Percentiles rank a stretch among this genome's conserved stretches.
Evolutionary conservation across 116 monocot genomes (phyloP).

Genomic region (Zostera marina): DNA sequence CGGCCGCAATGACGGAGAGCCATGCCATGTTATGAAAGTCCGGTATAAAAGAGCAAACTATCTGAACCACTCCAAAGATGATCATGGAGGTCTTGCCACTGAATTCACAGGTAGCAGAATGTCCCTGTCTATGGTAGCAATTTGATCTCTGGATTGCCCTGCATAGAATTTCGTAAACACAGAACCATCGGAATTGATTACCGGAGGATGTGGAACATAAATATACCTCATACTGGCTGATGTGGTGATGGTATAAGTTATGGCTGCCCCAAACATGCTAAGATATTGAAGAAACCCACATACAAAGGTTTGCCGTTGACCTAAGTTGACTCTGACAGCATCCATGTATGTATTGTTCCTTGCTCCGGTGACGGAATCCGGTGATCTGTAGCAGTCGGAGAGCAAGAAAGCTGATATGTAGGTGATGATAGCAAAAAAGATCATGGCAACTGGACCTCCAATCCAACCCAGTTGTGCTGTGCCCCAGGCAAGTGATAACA

Average conservation of each 20-base stretch:
- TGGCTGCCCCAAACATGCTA: slow-evolving; percentile 19
- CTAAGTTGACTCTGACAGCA: slow-evolving; percentile 32
- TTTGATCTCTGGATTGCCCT: slow-evolving; percentile 54
- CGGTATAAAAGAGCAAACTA: slow-evolving; percentile 44
- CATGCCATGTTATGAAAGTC: slow-evolving; percentile 66
- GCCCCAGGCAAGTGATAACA: slow-evolving; percentile 61
- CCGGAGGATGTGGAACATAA: not conserved
- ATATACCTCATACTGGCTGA: slow-evolving; percentile 41
- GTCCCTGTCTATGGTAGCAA: slow-evolving; percentile 51
- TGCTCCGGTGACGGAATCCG: slow-evolving; percentile 35
- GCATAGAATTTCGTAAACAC: not conserved
- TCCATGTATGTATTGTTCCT: slow-evolving; percentile 43
- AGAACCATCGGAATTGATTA: not conserved
- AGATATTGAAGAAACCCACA: slow-evolving; percentile 26
- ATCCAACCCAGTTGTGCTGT: slow-evolving; percentile 53
- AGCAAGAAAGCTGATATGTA: slow-evolving; percentile 22
- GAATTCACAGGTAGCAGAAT: slow-evolving; percentile 27
- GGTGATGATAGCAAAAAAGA: slow-evolving; percentile 37
- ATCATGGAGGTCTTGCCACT: slow-evolving; percentile 33
- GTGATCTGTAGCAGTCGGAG: slow-evolving; percentile 50
- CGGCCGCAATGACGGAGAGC: slow-evolving; percentile 49
- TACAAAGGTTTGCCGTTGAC: slow-evolving; percentile 26
- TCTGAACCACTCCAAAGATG: slow-evolving; percentile 48
- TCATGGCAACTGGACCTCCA: slow-evolving; percentile 25
- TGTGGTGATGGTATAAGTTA: slow-evolving; percentile 40